These are phyloP conservation scores for Tricholoma sp. DNA, from an alignment of 768 basidiomycete genomes.

Conservation along the genomic window DNA sequence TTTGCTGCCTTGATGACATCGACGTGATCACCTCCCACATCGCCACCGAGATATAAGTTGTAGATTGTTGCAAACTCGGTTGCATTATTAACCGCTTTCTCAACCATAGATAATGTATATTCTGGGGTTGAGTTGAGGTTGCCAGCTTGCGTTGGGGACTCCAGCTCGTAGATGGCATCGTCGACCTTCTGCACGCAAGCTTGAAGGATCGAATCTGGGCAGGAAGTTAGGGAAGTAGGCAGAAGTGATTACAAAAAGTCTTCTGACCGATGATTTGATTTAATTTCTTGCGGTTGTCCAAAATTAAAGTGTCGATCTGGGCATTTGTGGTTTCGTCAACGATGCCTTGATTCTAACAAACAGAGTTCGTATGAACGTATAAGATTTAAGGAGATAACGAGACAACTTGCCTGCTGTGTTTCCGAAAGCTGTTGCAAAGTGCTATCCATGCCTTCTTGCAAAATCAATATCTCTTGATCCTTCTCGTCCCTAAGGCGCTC, in stretches of 20 bases:
- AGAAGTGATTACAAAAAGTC: neutral
- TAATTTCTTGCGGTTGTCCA: slow-evolving; percentile 96
- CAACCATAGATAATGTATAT: slow-evolving; percentile 97
- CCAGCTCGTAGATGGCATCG: slow-evolving; percentile 94
- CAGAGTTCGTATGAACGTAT: slow-evolving; percentile 3
- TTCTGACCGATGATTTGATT: slow-evolving; percentile 88
- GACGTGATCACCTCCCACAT: slow-evolving; percentile 89
- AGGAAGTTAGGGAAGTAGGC: slow-evolving; percentile 11
- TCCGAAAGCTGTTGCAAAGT: slow-evolving; percentile 87
- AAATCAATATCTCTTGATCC: slow-evolving; percentile 92
- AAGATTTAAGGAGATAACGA: neutral
- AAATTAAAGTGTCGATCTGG: slow-evolving; percentile 95
- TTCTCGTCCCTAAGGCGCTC: slow-evolving; percentile 90
- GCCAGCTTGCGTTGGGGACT: slow-evolving; percentile 91
- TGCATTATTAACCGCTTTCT: slow-evolving; percentile 91
- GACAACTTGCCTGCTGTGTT: slow-evolving; percentile 65
- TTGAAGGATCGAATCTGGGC: slow-evolving; percentile 88
- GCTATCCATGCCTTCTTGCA: slow-evolving; percentile 93
- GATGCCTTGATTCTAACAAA: slow-evolving; percentile 70
- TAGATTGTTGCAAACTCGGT: slow-evolving; percentile 95
- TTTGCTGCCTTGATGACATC: slow-evolving; percentile 98
- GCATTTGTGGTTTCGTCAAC: slow-evolving; percentile 88
- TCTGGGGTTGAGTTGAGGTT: slow-evolving; percentile 98
- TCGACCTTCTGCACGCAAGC: slow-evolving; percentile 97
- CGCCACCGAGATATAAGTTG: slow-evolving; percentile 83